Evolutionary conservation across 257 asterid genomes (phyloP), one percentile per base, ranked within the genome.

Genomic region (Prunella vulgaris): DNA sequence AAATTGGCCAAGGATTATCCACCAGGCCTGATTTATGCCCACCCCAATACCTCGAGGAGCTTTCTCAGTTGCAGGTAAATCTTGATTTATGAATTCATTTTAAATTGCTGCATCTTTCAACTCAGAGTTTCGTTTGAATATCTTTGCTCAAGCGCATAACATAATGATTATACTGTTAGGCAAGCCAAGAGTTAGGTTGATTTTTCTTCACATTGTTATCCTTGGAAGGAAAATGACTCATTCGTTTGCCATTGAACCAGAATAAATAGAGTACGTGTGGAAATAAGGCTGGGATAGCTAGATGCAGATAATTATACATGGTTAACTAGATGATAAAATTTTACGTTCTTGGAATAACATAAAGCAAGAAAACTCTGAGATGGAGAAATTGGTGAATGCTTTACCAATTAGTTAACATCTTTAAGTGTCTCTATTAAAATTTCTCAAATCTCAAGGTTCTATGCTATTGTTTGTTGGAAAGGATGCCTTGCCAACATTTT

Each of bases 401-500:
- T 58, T 28, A n/a, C 13, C 64, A 32, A 5, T 32, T 32, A 32
- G 37, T 32, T 32, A 32, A 32, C 37, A 32, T 4, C 1, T 14
- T 27, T 25, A 57, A 1, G 40, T 5, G 46, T 27, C 5, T 58
- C 6, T 28, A 4, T 12, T 12, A 5, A 1, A 25, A 27, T 32
- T 5, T 3, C 13, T 0, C 64, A 59, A 28, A n/a, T 35, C 2
- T 35, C 42, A 35, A 35, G 42, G 42, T 35, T 35, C 2, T 35
- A 30, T 30, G 30, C n/a, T 25, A 25, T 25, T 70, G 62, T 37
- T 73, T 46, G 72, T 65, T 66, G 69, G 77, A 76, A 80, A 93
- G 97, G 99, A 94, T 86, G 96, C 99, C 30, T 79, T 94, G 86
- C 99, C 99, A 27, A 91, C 99, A 13, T 94, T 94, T 82, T 97